Evolutionary conservation across 805 yeast genomes (phyloP), one percentile per base, ranked within the genome.

Genomic region (Sungouiozyma ichnusensis): DNA sequence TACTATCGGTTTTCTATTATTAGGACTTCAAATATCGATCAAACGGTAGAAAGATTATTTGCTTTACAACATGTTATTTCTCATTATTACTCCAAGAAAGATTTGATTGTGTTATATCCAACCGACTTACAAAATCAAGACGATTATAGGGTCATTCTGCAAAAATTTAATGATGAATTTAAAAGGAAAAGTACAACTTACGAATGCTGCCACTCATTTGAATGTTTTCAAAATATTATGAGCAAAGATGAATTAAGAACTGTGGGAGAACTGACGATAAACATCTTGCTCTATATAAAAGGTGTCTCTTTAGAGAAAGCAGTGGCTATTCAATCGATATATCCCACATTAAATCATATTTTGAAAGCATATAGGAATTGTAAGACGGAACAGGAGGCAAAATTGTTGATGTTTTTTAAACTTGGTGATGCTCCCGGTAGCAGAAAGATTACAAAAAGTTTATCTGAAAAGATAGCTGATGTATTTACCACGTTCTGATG

Each of bases 271-370:
- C 64, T 85, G 52, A 90, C 78, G 51, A 64, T 86, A 2, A 68
- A 74, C 36, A 77, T 86, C 80, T 69, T 92, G 17, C 76, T 87
- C 81, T 74, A 87, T 2, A 72, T 83, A 2, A 72, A 75, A 46
- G 98, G 97, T 0, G 69, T 92, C 1, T 77, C 95, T 0, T 63
- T 85, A 24, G 97, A 90, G 48, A 86, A 84, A 56, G 98, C 98
- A 0, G 55, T 77, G 8, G 76, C 76, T 6, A 77, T 92, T 8
- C 97, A 88, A 60, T 66, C 67, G 16, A 57, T 69, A 35, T 92
- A 69, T 54, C 76, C 77, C 2, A 88, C 97, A 0, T 92, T 97
- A 0, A 64, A 65, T 31, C 57, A 54, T 16, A 66, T 90, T 0
- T 33, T 62, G n/a, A 40, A 34, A 14, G 64, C 63, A 1, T 62